Base-by-base conservation (phyloP, 495 filamentous ascomycete species). In the Extremus antarcticus region DNA sequence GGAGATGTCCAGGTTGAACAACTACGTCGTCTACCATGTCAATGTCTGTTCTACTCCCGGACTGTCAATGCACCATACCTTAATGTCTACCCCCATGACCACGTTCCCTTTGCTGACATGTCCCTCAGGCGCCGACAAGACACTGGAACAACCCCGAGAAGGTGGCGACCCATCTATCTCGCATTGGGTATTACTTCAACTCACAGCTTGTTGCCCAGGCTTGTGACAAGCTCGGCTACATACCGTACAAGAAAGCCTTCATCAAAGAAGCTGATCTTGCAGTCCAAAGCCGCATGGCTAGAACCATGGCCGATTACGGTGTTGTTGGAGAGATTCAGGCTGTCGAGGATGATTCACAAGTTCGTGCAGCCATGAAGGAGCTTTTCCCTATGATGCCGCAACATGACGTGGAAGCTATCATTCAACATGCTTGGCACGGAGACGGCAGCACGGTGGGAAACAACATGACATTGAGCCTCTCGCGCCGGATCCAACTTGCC, bases 381-480 rank as follows among this genome's bases (percentile, higher is more conserved):
- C 71, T 94, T 10, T 95, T 94, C 64, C 90, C 90, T 0, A 82
- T 86, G 50, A 91, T 96, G 56, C 90, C 90, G 0, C 72, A 85
- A 43, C 76, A 77, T 32, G 88, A 94, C 67, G 70, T 89, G n/a
- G 74, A 81, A 51, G 72, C 80, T 60, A 88, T 96, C 49, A 81
- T 94, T 40, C 74, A 79, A 25, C 86, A 82, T 56, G 80, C 90
- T n/a, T 96, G 94, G 67, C 78, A 86, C 68, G 85, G 88, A 74
- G 79, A 75, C 57, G 74, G 71, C 54, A 68, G 68, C 24, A 78
- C 76, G 63, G 88, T 95, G 50, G 90, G 90, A 29, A 64, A 71
- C 45, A 74, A 84, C 50, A 13, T 35, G 7, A 7, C 29, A 35
- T 66, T 91, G 50, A 73, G 80, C 32, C 72, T 95, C 29, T 78